Percentiles rank a stretch among this genome's conserved stretches.
phyloP scores from a whole-genome alignment of 345 rosid species.

The Viola odorata region DNA sequence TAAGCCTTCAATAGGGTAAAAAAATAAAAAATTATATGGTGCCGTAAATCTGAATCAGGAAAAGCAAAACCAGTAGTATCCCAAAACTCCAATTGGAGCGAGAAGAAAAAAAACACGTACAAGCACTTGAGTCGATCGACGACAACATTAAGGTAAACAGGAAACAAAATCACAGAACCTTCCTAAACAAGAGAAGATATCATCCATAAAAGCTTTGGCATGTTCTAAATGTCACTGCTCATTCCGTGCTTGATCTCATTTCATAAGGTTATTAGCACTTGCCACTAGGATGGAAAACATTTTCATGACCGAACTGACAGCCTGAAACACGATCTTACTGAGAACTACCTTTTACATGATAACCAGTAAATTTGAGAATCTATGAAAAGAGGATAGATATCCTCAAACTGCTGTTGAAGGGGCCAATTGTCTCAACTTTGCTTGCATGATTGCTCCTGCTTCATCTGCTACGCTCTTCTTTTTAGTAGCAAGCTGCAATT shows the following conservation, averaged over 20 bases:
- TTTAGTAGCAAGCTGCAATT: constrained; percentile 73
- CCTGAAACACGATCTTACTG: background rate
- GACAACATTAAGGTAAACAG: too few relatives aligned
- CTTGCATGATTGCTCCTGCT: constrained; percentile 63
- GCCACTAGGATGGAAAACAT: background rate
- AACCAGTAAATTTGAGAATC: background rate
- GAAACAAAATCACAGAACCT: background rate
- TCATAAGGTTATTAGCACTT: constrained; percentile 1
- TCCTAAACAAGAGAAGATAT: background rate
- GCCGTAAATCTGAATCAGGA: too few relatives aligned
- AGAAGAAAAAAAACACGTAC: too few relatives aligned
- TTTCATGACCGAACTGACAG: background rate
- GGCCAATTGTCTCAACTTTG: constrained; percentile 57
- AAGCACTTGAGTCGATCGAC: too few relatives aligned
- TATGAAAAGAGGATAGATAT: background rate
- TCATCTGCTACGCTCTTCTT: constrained; percentile 88
- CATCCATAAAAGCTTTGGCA: background rate
- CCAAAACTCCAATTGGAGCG: too few relatives aligned
- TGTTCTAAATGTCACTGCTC: background rate
- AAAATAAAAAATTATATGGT: too few relatives aligned
- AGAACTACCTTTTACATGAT: background rate
- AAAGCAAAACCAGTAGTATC: too few relatives aligned
- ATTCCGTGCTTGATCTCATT: background rate
- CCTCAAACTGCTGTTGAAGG: constrained; percentile 12
- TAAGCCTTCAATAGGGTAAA: too few relatives aligned